A percentile compares a stretch with the other conserved stretches of the same genome.
These are phyloP conservation scores for Hypoxylon fragiforme DNA, from an alignment of 495 filamentous ascomycete genomes.

Conservation along the genomic window DNA sequence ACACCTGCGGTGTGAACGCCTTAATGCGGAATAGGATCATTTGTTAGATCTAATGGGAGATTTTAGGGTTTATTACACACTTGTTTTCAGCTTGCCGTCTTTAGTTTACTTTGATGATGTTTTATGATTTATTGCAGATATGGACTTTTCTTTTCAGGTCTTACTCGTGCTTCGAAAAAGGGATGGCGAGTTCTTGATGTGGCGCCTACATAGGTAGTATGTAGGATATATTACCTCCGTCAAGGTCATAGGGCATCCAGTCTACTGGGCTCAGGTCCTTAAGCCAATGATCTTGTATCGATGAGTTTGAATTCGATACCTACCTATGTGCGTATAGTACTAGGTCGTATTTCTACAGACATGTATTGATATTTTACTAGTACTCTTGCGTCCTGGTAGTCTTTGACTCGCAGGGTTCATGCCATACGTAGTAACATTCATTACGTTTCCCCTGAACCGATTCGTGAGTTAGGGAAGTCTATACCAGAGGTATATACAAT, in stretches of 20 bases:
- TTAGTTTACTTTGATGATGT: conserved; percentile 3
- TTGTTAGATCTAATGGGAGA: conserved; percentile 14
- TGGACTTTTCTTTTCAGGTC: conserved; percentile 1
- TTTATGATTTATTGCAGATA: not conserved
- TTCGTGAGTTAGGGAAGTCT: not conserved
- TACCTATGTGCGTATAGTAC: no score
- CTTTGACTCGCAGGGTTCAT: conserved; percentile 19
- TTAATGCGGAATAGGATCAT: conserved; percentile 7
- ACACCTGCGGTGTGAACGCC: not conserved
- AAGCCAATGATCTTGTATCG: no score
- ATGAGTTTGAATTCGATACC: no score
- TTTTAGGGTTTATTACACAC: no score
- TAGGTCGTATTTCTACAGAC: no score
- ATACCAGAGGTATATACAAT: not conserved
- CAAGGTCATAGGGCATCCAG: conserved; percentile 8
- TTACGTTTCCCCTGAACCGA: conserved; percentile 7
- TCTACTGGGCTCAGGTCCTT: conserved; percentile 15
- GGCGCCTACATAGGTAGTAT: conserved; percentile 3
- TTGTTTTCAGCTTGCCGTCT: conserved; percentile 7
- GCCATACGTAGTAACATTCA: not conserved
- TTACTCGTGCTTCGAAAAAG: conserved; percentile 8
- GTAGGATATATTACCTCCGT: not conserved
- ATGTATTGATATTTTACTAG: no score
- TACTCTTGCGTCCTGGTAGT: not conserved
- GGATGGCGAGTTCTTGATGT: conserved; percentile 6